These are phyloP conservation scores for Carex myosuroides DNA, from an alignment of 176 grass and related monocot genomes.

Conservation along the genomic window DNA sequence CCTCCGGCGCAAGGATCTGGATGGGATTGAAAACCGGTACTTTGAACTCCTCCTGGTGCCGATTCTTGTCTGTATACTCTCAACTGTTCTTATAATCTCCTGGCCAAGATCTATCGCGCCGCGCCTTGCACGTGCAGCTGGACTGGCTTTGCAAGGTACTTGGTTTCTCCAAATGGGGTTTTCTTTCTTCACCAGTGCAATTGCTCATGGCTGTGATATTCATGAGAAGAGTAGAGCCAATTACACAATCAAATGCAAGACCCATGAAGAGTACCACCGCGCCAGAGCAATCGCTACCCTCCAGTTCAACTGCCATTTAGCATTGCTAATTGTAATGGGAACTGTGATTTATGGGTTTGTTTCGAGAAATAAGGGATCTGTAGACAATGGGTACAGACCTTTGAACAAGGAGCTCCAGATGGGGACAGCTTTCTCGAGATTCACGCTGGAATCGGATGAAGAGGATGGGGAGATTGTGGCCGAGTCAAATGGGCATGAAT, in stretches of 20 bases:
- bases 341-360: constrained; percentile 30
- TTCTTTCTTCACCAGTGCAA: constrained; percentile 78
- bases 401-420: constrained; percentile 77
- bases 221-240: constrained; percentile 43
- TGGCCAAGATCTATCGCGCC: constrained; percentile 29
- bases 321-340: constrained; percentile 52
- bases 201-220: constrained; percentile 58
- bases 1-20: constrained; percentile 46
- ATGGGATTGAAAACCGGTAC: constrained; percentile 90
- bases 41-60: constrained; percentile 89
- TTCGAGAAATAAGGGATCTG: background rate
- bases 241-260: constrained; percentile 86
- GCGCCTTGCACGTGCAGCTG: constrained; percentile 55
- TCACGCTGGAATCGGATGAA: constrained; percentile 71
- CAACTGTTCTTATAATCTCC: constrained; percentile 55
- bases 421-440: constrained; percentile 41
- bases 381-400: constrained; percentile 41
- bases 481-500: constrained; percentile 24
- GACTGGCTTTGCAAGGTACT: constrained; percentile 73
- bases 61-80: constrained; percentile 53
- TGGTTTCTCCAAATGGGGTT: constrained; percentile 98
- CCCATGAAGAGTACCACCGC: constrained; percentile 93
- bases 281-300: constrained; percentile 72
- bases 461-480: constrained; percentile 48
- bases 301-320: constrained; percentile 93